Evolutionary conservation across 2,329 filamentous ascomycete species (phyloP).

Genomic region (Bipolaris bicolor): DNA sequence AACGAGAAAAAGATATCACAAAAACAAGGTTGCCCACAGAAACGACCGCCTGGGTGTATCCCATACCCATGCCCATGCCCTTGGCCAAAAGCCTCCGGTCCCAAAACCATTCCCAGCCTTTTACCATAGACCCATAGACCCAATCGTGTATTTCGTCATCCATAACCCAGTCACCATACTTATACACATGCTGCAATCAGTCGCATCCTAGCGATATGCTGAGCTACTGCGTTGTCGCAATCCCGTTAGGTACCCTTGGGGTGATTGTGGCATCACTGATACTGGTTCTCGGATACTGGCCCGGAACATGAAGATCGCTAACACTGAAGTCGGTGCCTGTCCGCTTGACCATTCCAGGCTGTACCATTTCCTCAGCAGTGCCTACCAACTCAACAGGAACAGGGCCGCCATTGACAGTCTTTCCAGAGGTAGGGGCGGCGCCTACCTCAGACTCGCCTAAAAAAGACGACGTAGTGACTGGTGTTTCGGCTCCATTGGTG

Average conservation of each 20-base stretch:
- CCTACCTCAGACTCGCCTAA: constrained; percentile 41
- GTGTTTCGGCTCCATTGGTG: constrained; percentile 22
- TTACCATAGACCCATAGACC: not conserved
- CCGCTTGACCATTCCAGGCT: constrained; percentile 54
- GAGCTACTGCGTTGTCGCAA: not conserved
- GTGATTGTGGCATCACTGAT: constrained; percentile 1
- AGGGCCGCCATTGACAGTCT: constrained; percentile 40
- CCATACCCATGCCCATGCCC: not conserved
- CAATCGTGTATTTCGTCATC: not conserved
- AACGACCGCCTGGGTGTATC: not conserved
- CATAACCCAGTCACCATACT: not conserved
- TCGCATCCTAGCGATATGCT: constrained; percentile 1
- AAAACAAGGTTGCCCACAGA: not conserved
- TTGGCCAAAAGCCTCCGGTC: not conserved
- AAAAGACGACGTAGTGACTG: constrained; percentile 36
- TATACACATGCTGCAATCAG: not conserved
- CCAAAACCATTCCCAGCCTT: not conserved
- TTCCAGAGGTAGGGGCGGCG: constrained; percentile 30
- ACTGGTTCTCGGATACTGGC: constrained; percentile 62
- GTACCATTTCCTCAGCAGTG: constrained; percentile 39
- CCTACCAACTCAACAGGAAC: constrained; percentile 28
- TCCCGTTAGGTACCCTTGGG: not conserved
- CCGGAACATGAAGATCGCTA: constrained; percentile 72
- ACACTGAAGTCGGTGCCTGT: constrained; percentile 59
- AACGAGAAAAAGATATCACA: constrained; percentile 1